phyloP scores from a whole-genome alignment of 2,329 filamentous ascomycete species.

The Lizonia empirigonia region DNA sequence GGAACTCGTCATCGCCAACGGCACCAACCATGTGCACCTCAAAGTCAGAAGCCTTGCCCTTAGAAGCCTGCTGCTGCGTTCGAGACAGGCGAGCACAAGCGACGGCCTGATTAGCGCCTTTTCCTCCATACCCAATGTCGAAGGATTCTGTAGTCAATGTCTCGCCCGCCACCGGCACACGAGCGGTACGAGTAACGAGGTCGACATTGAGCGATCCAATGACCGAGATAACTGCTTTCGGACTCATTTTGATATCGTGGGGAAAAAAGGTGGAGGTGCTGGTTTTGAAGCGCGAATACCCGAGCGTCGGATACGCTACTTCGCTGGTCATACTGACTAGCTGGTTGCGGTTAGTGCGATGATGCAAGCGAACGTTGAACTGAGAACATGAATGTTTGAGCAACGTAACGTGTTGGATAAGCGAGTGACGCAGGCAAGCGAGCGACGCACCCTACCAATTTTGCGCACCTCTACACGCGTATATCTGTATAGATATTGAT shows the following conservation, averaged over 20 bases:
- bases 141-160: conserved; percentile 82
- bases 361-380: no score
- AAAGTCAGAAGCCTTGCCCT: conserved; percentile 38
- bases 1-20: conserved; percentile 55
- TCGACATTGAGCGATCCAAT: conserved; percentile 95
- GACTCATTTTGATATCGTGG: conserved; percentile 25
- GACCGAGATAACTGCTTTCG: conserved; percentile 69
- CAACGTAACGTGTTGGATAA: no score
- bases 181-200: conserved; percentile 84
- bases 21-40: conserved; percentile 57
- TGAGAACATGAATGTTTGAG: no score
- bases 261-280: conserved; percentile 2
- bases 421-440: no score
- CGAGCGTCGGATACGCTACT: no score
- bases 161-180: conserved; percentile 83
- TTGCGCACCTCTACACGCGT: no score
- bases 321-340: no score
- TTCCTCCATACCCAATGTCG: conserved; percentile 82
- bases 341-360: no score
- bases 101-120: conserved; percentile 94
- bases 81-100: conserved; percentile 83
- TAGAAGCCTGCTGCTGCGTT: conserved; percentile 41
- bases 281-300: no score
- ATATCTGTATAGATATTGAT: no score
- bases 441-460: no score